A percentile compares a stretch with the other conserved stretches of the same genome.
These are phyloP conservation scores for Xylariales sp. DNA, from an alignment of 2,329 filamentous ascomycete genomes.

Conservation along the genomic window DNA sequence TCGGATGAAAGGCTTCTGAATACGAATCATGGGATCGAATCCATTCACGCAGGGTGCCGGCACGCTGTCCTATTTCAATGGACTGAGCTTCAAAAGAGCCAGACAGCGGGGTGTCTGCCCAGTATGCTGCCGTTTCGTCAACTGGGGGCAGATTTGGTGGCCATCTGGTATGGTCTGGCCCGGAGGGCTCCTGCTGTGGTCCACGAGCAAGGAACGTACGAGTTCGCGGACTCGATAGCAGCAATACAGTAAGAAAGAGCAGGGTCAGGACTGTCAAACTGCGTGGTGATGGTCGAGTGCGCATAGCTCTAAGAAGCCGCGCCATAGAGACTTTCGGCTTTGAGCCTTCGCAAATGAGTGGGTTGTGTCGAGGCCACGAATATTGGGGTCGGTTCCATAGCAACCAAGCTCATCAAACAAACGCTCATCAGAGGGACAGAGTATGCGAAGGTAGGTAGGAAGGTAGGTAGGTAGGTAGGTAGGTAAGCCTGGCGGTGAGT, in stretches of 20 bases:
- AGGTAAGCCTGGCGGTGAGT: too few relatives aligned
- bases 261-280: not conserved
- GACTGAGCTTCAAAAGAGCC: slow-evolving; percentile 1
- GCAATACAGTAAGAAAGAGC: not conserved
- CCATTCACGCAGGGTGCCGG: not conserved
- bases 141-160: not conserved
- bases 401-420: too few relatives aligned
- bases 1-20: not conserved
- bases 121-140: not conserved
- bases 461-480: too few relatives aligned
- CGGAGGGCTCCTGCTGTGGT: not conserved
- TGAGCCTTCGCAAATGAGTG: not conserved
- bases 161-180: not conserved
- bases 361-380: too few relatives aligned
- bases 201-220: not conserved
- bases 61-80: not conserved
- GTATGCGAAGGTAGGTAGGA: too few relatives aligned
- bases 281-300: not conserved
- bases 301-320: not conserved
- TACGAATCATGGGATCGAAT: not conserved
- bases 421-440: too few relatives aligned
- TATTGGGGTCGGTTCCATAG: too few relatives aligned
- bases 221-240: not conserved
- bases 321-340: not conserved
- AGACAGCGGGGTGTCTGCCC: not conserved